Base-by-base conservation (phyloP, 208 protist species). In the Trypanosoma platydactyli region DNA sequence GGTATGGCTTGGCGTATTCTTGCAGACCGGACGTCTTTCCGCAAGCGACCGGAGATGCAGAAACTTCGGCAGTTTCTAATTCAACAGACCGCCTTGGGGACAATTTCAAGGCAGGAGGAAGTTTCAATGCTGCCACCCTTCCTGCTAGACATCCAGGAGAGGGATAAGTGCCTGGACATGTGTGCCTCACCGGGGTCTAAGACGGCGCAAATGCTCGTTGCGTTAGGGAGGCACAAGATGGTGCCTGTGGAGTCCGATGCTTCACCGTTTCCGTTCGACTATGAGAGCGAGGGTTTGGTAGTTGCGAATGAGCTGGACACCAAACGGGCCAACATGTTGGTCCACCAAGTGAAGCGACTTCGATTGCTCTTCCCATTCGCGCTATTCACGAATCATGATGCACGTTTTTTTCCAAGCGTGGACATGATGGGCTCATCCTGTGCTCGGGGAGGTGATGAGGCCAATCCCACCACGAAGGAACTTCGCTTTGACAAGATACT, bases 401-500 rank as follows among this genome's bases (percentile, higher is more conserved):
- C 89, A 18, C 82, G 79, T 11, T 91, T 84, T 74, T 95, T 91
- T 59, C 90, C 86, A 3, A 81, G 84, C 45, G 62, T 92, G 12
- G n/a, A 55, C 6, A 29, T 92, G 44, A 45, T 48, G 6, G 13
- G 52, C 20, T 60, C 50, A 30, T 45, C 16, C 50, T 16, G 29
- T 58, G 29, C n/a, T 16, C 15, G 3, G 48, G 33, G 33, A 38
- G 33, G 33, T 38, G 9, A 38, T 38, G 33, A 38, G 33, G 59
- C 7, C n/a, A 56, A 0, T 53, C 73, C 22, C 64, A 29, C 59
- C 70, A 13, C 56, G 81, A 9, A 65, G 71, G 83, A 87, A 2
- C 80, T 98, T 59, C 77, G 77, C 30, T 97, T 97, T 61, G 88
- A 97, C 68, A 92, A 92, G 64, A 86, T 99, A 25, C 76, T 99